phyloP scores from a whole-genome alignment of 2,329 filamentous ascomycete species.

The Hypoxylon sp. region DNA sequence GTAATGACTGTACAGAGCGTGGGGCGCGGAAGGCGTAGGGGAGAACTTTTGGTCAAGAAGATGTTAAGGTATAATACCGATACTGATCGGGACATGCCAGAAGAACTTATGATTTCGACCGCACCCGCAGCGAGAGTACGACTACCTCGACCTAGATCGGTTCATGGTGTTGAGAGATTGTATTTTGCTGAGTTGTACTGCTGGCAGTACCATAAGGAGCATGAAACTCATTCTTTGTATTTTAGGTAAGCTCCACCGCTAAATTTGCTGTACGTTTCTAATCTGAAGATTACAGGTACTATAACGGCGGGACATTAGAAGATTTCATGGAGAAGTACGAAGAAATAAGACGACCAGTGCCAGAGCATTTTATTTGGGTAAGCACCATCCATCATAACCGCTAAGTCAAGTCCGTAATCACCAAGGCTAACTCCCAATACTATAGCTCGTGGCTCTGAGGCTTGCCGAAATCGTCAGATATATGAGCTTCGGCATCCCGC shows the following conservation, averaged over 20 bases:
- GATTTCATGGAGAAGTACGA: background rate
- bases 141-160: conserved; percentile 1
- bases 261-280: background rate
- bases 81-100: background rate
- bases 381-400: background rate
- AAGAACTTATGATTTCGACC: conserved; percentile 21
- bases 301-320: conserved; percentile 18
- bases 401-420: background rate
- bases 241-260: conserved; percentile 7
- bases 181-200: conserved; percentile 12
- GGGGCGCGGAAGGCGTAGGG: background rate
- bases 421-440: conserved; percentile 9
- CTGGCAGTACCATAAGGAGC: background rate
- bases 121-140: background rate
- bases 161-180: background rate
- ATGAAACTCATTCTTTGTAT: conserved; percentile 15
- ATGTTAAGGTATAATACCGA: background rate
- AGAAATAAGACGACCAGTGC: background rate
- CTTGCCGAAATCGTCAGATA: conserved; percentile 21
- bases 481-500: conserved; percentile 13
- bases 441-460: conserved; percentile 28
- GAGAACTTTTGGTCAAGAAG: conserved; percentile 15
- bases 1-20: conserved; percentile 11
- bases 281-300: conserved; percentile 5
- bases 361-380: conserved; percentile 35